Base-by-base conservation (phyloP, 2,329 filamentous ascomycete species). In the Lasiodiplodia sp. region DNA sequence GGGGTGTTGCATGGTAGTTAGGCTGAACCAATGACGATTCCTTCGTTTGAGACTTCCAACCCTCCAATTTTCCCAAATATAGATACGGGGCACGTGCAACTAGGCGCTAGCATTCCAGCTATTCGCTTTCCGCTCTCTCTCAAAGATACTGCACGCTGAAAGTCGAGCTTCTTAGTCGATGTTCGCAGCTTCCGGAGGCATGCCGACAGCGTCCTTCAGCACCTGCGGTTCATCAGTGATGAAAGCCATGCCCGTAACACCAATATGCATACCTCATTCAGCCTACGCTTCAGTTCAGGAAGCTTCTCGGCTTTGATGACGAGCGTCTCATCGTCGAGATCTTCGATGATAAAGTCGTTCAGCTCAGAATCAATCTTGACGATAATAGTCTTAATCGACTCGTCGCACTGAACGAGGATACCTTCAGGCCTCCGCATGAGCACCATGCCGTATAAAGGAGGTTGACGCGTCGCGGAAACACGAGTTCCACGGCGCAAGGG, bases 371-470 rank as follows among this genome's bases (percentile, higher is more conserved):
- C 90, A 73, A 95, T 92, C 75, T 89, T 91, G 73, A 92, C 84
- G 75, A 95, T 91, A 83, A 94, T 93, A 71, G 92, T 91, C 81
- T 94, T 94, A 85, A 95, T 94, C 55, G 91, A 92, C n/a, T 92
- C 90, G 77, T 95, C 92, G 80, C 91, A 93, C 79, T 93, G 88
- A 79, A 95, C 89, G 71, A 95, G 86, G 34, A 92, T 89, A 71
- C 92, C 92, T 85, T 70, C 2, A 37, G 7, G 16, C 34, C 28
- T 57, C 7, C 21, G 53, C 65, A 40, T 60, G 40, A 64, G 60
- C 40, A 64, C 28, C n/a, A 28, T 18, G n/a, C 57, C 23, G 49
- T 40, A 18, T 18, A 28, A 34, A 34, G 31, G 23, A n/a, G 16
- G 23, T 23, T 25, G 56, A 58, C 37, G 56, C 56, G 34, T 58